Evolutionary conservation across 2,329 filamentous ascomycete genomes (phyloP).

Genomic region (Phaeomoniella chlamydospora): DNA sequence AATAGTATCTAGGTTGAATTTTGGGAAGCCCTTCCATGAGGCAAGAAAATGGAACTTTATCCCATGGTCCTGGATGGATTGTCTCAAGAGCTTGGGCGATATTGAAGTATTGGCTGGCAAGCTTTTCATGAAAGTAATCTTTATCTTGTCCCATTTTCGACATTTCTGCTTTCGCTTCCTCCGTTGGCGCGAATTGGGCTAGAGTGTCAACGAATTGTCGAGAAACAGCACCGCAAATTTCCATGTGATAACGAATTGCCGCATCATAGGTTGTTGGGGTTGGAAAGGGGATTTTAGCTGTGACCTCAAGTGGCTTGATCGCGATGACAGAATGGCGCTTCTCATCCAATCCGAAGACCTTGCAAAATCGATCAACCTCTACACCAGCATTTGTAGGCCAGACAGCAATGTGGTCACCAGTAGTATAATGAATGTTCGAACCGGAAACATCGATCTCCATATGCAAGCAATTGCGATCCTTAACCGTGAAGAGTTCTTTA

Average conservation of each 20-base stretch:
- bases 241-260: constrained; percentile 86
- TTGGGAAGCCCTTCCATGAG: constrained; percentile 89
- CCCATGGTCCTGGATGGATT: constrained; percentile 63
- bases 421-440: constrained; percentile 85
- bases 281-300: constrained; percentile 94
- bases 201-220: constrained; percentile 86
- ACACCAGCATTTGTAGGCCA: constrained; percentile 93
- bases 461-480: constrained; percentile 88
- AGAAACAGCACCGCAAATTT: constrained; percentile 88
- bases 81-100: constrained; percentile 71
- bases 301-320: constrained; percentile 84
- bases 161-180: constrained; percentile 75
- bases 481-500: constrained; percentile 76
- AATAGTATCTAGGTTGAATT: constrained; percentile 96
- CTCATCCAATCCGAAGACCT: constrained; percentile 57
- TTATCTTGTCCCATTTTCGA: constrained; percentile 80
- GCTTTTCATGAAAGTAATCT: constrained; percentile 84
- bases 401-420: constrained; percentile 90
- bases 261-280: constrained; percentile 94
- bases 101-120: constrained; percentile 70
- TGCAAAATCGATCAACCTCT: constrained; percentile 82
- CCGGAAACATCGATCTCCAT: constrained; percentile 85
- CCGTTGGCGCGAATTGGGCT: constrained; percentile 77
- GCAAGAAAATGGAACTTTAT: constrained; percentile 78
- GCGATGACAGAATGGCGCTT: constrained; percentile 74